phyloP scores from a whole-genome alignment of 306 rosid species.

The Prunus dulcis region DNA sequence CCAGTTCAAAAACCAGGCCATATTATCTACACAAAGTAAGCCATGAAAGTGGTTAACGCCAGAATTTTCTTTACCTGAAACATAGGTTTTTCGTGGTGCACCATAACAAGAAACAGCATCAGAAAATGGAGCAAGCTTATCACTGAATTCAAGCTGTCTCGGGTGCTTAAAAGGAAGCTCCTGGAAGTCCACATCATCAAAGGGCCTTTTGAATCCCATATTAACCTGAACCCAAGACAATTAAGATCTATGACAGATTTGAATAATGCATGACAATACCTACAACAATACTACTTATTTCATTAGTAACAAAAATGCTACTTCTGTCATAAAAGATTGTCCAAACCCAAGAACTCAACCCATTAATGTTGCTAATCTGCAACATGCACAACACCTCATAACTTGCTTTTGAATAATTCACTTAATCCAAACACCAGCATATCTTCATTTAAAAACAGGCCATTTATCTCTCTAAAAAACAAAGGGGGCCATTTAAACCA shows the following conservation, averaged over 20 bases:
- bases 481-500: neutral
- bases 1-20: neutral
- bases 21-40: neutral
- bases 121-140: slow-evolving; percentile 19
- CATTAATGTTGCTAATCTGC: neutral
- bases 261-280: neutral
- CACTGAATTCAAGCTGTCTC: slow-evolving; percentile 33
- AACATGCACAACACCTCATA: neutral
- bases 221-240: slow-evolving; percentile 18
- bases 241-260: neutral
- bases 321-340: neutral
- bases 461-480: too few relatives aligned
- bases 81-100: slow-evolving; percentile 16
- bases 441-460: neutral
- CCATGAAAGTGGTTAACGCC: neutral
- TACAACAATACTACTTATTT: neutral
- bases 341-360: neutral
- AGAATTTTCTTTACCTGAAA: slow-evolving; percentile 33
- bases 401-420: neutral
- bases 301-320: neutral
- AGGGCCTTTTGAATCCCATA: slow-evolving; percentile 60
- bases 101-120: slow-evolving; percentile 30
- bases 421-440: neutral
- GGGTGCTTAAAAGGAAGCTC: slow-evolving; percentile 43
- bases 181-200: slow-evolving; percentile 38